These are phyloP conservation scores for Colletotrichum sp. DNA, from an alignment of 2,329 filamentous ascomycete genomes.

Conservation along the genomic window DNA sequence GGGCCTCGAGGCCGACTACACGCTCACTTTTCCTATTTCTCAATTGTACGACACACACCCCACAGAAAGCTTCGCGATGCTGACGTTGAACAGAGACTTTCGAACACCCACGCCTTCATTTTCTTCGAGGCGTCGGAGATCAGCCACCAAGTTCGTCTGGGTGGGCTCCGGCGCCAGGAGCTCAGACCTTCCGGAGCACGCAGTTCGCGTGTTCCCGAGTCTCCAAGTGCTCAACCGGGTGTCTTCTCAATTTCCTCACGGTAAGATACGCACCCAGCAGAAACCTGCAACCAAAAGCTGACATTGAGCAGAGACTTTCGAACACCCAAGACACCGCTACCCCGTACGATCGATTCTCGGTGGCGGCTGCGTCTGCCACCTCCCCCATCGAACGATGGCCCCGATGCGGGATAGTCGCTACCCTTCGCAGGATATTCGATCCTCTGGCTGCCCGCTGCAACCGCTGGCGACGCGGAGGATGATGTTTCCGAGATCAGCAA, in stretches of 20 bases:
- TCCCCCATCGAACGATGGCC: not conserved
- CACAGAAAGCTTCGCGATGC: not conserved
- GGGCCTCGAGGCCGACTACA: not conserved
- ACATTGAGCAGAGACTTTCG: not conserved
- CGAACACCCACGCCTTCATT: not conserved
- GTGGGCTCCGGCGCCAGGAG: not conserved
- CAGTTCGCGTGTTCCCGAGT: not conserved
- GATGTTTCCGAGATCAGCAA: not conserved
- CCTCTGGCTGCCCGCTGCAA: not conserved
- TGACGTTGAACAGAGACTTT: not conserved
- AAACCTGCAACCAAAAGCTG: rapidly evolving
- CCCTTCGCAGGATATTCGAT: not conserved
- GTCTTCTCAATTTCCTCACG: not conserved
- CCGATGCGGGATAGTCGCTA: not conserved
- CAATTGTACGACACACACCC: not conserved
- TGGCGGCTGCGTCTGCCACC: not conserved
- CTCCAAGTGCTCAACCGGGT: not conserved
- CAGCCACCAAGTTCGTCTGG: not conserved
- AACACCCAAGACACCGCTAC: not conserved
- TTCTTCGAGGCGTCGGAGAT: not conserved
- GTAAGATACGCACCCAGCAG: not conserved
- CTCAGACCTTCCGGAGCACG: not conserved
- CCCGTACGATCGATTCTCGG: not conserved
- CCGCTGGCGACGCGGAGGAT: not conserved
- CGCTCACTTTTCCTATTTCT: not conserved